These are phyloP conservation scores for Cyberlindnera samutprakarnensis DNA, from an alignment of 805 yeast genomes.

Conservation along the genomic window DNA sequence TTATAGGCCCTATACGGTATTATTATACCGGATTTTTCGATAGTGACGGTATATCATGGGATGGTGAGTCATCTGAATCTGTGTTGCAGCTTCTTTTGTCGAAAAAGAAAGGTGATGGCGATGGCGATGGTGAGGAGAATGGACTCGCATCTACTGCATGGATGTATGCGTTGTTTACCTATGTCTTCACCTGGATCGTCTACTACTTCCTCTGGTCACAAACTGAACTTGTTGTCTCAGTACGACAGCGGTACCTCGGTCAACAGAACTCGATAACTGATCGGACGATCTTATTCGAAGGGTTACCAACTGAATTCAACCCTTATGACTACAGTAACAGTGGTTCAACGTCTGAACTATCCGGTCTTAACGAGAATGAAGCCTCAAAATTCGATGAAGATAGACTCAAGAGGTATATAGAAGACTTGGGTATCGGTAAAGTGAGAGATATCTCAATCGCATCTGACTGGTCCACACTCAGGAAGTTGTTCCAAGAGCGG, in stretches of 20 bases:
- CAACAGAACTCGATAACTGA: constrained; percentile 86
- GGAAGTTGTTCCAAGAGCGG: constrained; percentile 54
- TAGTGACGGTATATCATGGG: constrained; percentile 37
- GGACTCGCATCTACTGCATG: constrained; percentile 56
- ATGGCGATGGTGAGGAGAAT: constrained; percentile 19
- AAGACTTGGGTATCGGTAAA: constrained; percentile 70
- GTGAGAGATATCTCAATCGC: constrained; percentile 75
- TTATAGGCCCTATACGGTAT: constrained; percentile 82
- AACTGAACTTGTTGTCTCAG: constrained; percentile 64
- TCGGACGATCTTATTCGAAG: constrained; percentile 79
- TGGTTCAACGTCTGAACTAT: constrained; percentile 7
- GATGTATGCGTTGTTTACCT: constrained; percentile 85
- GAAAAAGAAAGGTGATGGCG: constrained; percentile 18
- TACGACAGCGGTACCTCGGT: constrained; percentile 79
- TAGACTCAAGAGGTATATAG: constrained; percentile 66
- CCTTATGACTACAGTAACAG: constrained; percentile 17
- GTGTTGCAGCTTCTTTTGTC: neutral
- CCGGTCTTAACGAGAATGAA: constrained; percentile 1
- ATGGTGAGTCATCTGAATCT: constrained; percentile 2
- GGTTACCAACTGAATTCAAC: constrained; percentile 77
- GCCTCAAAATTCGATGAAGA: constrained; percentile 38
- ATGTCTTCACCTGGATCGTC: constrained; percentile 69
- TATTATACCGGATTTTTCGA: constrained; percentile 79
- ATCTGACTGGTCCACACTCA: constrained; percentile 74
- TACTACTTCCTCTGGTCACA: constrained; percentile 57